Conservation (phyloP, 139 green algal species). For the Klebsormidium nitens region DNA sequence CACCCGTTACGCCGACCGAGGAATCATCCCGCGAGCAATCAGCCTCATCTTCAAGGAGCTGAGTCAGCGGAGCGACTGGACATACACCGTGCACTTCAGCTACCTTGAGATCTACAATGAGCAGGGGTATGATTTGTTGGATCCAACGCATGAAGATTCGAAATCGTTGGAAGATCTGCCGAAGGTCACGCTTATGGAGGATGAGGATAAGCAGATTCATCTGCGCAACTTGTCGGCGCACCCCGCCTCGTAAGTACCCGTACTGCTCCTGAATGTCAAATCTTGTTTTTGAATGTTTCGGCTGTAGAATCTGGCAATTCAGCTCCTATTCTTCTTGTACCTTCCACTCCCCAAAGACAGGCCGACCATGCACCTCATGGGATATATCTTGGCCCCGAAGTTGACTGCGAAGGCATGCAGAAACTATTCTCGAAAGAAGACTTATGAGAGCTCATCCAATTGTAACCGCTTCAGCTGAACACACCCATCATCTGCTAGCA, state of each 20-base stretch:
- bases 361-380: too few relatives aligned
- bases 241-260: slow-evolving; percentile 29
- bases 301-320: too few relatives aligned
- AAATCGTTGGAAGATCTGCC: slow-evolving; percentile 40
- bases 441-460: too few relatives aligned
- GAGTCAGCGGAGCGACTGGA: slow-evolving; percentile 47
- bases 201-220: slow-evolving; percentile 36
- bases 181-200: slow-evolving; percentile 41
- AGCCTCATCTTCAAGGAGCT: slow-evolving; percentile 61
- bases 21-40: slow-evolving; percentile 77
- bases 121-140: slow-evolving; percentile 76
- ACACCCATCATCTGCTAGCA: too few relatives aligned
- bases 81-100: slow-evolving; percentile 62
- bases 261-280: too few relatives aligned
- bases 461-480: too few relatives aligned
- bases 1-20: slow-evolving; percentile 56
- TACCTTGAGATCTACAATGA: slow-evolving; percentile 93
- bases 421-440: too few relatives aligned
- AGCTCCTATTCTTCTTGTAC: too few relatives aligned
- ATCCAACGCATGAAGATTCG: slow-evolving; percentile 62
- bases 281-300: too few relatives aligned
- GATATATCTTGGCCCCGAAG: too few relatives aligned
- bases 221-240: slow-evolving; percentile 57
- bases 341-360: too few relatives aligned
- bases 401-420: too few relatives aligned